Evolutionary conservation across 1,284 basidiomycete species (phyloP).

Genomic region (Pseudozyma tsukubaensis): DNA sequence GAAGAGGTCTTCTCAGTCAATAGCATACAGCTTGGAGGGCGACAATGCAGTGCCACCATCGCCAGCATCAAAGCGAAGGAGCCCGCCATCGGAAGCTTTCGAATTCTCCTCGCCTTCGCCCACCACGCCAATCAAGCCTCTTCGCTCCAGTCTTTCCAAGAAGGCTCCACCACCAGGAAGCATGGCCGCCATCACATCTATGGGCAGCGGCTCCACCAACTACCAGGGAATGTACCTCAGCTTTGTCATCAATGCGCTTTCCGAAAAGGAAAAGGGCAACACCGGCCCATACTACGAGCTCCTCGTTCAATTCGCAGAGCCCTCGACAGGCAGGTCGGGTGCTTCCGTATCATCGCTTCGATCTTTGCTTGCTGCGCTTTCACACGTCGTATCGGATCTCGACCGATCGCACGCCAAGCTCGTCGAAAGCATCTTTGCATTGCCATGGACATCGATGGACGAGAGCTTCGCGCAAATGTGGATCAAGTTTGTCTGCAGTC

Average conservation of each 20-base stretch:
- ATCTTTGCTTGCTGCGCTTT: constrained; percentile 71
- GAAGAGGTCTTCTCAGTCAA: constrained; percentile 27
- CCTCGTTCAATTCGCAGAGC: constrained; percentile 71
- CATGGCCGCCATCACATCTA: constrained; percentile 42
- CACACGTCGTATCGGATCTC: constrained; percentile 76
- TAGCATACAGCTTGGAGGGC: constrained; percentile 15
- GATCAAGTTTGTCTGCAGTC: constrained; percentile 81
- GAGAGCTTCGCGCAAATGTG: constrained; percentile 75
- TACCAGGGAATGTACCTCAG: constrained; percentile 82
- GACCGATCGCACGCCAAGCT: constrained; percentile 81
- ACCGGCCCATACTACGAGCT: constrained; percentile 71
- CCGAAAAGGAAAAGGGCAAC: constrained; percentile 75
- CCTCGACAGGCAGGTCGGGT: constrained; percentile 30
- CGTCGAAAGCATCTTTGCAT: constrained; percentile 84
- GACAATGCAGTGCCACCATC: constrained; percentile 15
- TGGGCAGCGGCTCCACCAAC: constrained; percentile 24
- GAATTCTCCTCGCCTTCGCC: constrained; percentile 36
- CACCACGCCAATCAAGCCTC: constrained; percentile 30
- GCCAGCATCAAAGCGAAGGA: constrained; percentile 34
- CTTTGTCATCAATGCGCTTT: constrained; percentile 83
- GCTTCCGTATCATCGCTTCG: constrained; percentile 58
- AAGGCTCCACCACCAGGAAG: constrained; percentile 40
- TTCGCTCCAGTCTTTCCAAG: constrained; percentile 43
- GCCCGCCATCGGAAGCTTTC: constrained; percentile 30
- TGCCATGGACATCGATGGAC: constrained; percentile 88